Evolutionary conservation across 1,139 yeast species (phyloP), one percentile per base, ranked within the genome.

Genomic region (Pichia sp.): DNA sequence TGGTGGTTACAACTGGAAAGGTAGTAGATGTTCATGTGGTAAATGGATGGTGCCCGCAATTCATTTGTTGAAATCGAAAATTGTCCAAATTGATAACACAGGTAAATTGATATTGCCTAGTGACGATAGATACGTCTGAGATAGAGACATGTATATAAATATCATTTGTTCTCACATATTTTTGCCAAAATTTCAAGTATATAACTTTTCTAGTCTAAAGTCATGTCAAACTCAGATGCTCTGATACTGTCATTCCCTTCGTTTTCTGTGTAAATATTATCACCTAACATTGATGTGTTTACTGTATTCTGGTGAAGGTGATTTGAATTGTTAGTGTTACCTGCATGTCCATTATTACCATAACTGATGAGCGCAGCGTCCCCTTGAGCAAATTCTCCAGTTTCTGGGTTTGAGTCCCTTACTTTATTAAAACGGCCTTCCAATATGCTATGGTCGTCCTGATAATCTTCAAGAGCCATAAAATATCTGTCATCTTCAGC

Each of bases 1-100:
- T 3, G 98, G 98, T 5, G 90, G 88, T 0, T 92, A 88, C 60
- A 79, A 83, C 51, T 92, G 99, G 99, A 85, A 81, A 59, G 99
- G 99, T 0, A 79, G 90, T 4, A 71, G 95, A 53, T 92, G 99
- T 61, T 80, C 95, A 47, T 92, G 99, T 65, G 97, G 97, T 3
- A 78, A 78, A 55, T 92, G 99, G 99, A 81, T 92, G 70, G 75
- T 87, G 5, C 98, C 99, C 0, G 95, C 95, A 1, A 75, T 94
- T 49, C 88, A 85, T 61, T 62, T 92, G 42, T 92, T 82, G 60
- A 69, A 81, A 37, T 82, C 90, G 4, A 85, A 86, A 60, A 92
- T 86, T 5, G 97, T 85, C 44, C 50, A 51, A 36, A 37, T 39
- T 10, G 48, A 50, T 37, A 44, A 37, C 32, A 38, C 41, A 29